Evolutionary conservation across 371 early-diverging fungal species (phyloP).

Genomic region (Chytridium lagenaria): DNA sequence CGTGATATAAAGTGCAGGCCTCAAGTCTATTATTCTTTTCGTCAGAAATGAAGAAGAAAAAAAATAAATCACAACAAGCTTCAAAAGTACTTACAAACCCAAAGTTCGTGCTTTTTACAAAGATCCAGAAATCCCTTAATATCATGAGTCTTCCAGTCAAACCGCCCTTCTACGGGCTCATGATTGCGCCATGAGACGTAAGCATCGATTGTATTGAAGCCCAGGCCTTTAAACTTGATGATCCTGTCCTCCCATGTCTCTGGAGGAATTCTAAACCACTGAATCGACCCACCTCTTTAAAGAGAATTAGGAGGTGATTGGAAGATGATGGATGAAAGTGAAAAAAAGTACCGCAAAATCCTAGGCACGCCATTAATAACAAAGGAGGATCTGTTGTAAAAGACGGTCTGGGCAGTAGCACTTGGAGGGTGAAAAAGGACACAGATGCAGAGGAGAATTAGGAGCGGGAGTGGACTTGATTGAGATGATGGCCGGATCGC

Average conservation of each 20-base stretch:
- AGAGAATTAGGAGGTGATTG: background rate
- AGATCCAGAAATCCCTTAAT: background rate
- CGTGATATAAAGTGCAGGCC: slow-evolving; percentile 18
- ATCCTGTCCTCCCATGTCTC: slow-evolving; percentile 12
- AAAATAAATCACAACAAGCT: background rate
- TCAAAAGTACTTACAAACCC: slow-evolving; percentile 4
- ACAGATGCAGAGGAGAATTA: too few relatives aligned
- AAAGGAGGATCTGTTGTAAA: background rate
- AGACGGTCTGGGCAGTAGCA: too few relatives aligned
- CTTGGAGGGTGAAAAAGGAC: too few relatives aligned
- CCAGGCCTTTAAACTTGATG: slow-evolving; percentile 14
- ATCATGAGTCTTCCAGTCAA: slow-evolving; percentile 9
- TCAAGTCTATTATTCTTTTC: background rate
- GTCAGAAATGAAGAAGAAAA: background rate
- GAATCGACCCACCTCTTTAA: slow-evolving; percentile 8
- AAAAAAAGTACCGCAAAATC: background rate
- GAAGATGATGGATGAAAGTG: background rate
- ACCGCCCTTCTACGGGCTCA: slow-evolving; percentile 5
- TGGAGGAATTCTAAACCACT: slow-evolving; percentile 4
- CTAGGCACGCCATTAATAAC: slow-evolving; percentile 7
- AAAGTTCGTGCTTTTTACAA: slow-evolving; percentile 7
- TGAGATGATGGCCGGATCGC: too few relatives aligned
- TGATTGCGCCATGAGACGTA: slow-evolving; percentile 9
- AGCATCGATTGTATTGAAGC: slow-evolving; percentile 12
- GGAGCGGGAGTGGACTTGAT: too few relatives aligned